Conservation (phyloP, 352 stramenopile species). For the Phytophthora chlamydospora region DNA sequence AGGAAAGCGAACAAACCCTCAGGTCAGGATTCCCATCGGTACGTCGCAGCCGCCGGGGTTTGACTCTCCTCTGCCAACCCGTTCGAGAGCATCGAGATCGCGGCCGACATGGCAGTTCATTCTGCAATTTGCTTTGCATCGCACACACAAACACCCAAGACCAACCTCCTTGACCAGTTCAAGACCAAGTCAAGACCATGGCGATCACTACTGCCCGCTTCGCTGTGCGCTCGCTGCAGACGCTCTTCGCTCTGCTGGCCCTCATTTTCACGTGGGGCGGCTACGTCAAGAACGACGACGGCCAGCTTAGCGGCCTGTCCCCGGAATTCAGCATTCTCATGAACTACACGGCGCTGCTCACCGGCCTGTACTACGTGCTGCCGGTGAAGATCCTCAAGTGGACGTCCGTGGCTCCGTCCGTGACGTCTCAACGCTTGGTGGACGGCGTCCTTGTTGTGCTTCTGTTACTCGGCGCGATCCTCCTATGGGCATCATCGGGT, state of each 20-base stretch:
- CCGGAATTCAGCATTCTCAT: constrained; percentile 50
- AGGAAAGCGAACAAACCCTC: neutral
- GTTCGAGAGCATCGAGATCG: constrained; percentile 10
- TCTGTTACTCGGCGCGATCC: constrained; percentile 27
- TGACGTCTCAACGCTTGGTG: constrained; percentile 26
- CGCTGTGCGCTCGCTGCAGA: constrained; percentile 29
- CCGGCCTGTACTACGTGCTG: constrained; percentile 79
- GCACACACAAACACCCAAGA: constrained; percentile 7
- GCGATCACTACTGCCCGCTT: constrained; percentile 29
- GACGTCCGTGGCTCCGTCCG: constrained; percentile 15
- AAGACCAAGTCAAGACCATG: constrained; percentile 10
- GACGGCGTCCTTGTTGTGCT: constrained; percentile 20
- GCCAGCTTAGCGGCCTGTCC: constrained; percentile 22
- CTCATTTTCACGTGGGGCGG: constrained; percentile 35
- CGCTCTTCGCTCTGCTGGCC: constrained; percentile 22
- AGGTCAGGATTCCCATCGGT: constrained; percentile 9
- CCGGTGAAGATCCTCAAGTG: constrained; percentile 74
- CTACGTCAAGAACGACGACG: constrained; percentile 30
- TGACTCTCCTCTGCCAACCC: constrained; percentile 15
- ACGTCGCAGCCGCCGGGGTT: constrained; percentile 6
- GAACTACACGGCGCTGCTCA: constrained; percentile 63
- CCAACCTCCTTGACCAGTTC: neutral
- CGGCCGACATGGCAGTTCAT: constrained; percentile 13
- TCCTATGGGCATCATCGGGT: constrained; percentile 38
- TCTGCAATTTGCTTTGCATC: constrained; percentile 33